These are phyloP conservation scores for Medicago truncatula DNA, from an alignment of 306 rosid species.

Conservation along the genomic window DNA sequence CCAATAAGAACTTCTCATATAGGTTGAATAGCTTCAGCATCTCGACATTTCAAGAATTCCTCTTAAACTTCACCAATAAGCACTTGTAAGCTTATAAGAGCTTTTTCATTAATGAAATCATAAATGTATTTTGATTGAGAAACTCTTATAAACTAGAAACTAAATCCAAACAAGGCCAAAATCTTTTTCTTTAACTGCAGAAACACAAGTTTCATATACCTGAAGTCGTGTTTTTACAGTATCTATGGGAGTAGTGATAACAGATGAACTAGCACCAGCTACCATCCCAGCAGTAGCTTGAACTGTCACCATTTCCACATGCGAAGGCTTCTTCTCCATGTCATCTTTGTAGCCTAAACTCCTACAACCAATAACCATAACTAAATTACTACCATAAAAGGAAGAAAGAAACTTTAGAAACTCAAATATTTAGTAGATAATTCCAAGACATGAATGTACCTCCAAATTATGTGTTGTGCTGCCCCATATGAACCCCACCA, in stretches of 20 bases:
- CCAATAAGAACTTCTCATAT: neutral
- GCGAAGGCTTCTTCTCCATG: slow-evolving; percentile 70
- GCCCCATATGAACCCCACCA: slow-evolving; percentile 97
- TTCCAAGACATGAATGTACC: slow-evolving; percentile 49
- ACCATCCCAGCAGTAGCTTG: slow-evolving; percentile 89
- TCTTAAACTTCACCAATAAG: neutral
- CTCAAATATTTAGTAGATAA: neutral
- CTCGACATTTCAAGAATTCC: neutral
- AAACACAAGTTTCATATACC: slow-evolving; percentile 49
- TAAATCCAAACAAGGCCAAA: neutral
- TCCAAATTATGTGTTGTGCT: slow-evolving; percentile 88
- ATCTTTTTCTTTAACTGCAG: neutral
- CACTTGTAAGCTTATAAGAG: neutral
- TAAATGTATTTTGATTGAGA: slow-evolving; percentile 9
- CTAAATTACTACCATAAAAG: slow-evolving; percentile 11
- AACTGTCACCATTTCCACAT: slow-evolving; percentile 73
- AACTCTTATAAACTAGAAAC: neutral
- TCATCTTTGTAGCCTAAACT: slow-evolving; percentile 69
- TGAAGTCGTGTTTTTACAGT: slow-evolving; percentile 92
- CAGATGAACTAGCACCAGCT: slow-evolving; percentile 85
- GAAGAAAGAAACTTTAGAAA: neutral
- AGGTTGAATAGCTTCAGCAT: neutral
- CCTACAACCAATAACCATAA: slow-evolving; percentile 48
- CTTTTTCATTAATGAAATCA: neutral
- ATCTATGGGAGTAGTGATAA: slow-evolving; percentile 84